Base-by-base conservation (phyloP, 352 stramenopile species). In the Phytophthora syringae region DNA sequence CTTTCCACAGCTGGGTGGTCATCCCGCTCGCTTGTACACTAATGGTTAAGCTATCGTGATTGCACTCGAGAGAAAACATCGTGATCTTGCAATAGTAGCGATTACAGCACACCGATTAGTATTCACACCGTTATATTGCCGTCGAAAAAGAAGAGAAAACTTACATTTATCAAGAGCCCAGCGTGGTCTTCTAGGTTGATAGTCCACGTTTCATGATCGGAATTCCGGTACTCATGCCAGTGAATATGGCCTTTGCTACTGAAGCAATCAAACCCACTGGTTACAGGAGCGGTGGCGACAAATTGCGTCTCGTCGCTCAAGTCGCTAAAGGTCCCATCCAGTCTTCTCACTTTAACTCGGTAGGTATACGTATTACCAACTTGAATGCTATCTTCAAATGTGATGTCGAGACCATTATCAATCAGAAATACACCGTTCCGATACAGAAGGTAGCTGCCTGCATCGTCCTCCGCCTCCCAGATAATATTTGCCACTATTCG, bases 41-140 rank as follows among this genome's bases (percentile, higher is more conserved):
- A 18, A 90, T 72, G 5, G 54, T 40, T 21, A 88, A 54, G 5
- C 27, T 63, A 18, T 89, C 82, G 39, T 88, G 77, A 39, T 88
- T 67, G 30, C 82, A 91, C 42, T 91, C 82, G 7, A 91, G 69
- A 54, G 65, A 79, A 56, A 91, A 91, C 10, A 47, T 59, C 0
- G 74, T 76, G 7, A 89, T 52, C 62, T 86, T 52, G 21, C 6
- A 0, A 44, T 28, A 27, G 22, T 6, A 16, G 21, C 0, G 9
- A 58, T 37, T 34, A 36, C 20, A 52, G 18, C 22, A 58, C 43
- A n/a, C 5, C 51, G 15, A n/a, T 57, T 47, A 58, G 5, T 55
- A 22, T 21, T 18, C 24, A 37, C 12, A 20, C 7, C 25, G 37
- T 43, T 43, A 43, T 6, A 43, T 1, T n/a, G n/a, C n/a, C n/a